A percentile compares a stretch with the other conserved stretches of the same genome.
Conservation (phyloP, 176 grass and related monocot species). For the Phragmites australis region DNA sequence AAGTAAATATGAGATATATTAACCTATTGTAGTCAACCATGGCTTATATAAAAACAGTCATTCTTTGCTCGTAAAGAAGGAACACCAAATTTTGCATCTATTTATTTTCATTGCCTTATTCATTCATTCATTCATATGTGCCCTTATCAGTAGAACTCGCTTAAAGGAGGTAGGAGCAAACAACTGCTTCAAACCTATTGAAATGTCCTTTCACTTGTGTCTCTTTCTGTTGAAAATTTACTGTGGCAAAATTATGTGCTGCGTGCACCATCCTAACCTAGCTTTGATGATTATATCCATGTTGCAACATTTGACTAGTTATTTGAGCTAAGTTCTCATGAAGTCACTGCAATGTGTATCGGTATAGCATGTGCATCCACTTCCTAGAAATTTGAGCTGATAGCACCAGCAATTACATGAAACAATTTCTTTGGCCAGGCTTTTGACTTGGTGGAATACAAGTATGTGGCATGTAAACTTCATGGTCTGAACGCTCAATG, state of each 20-base stretch:
- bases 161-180: neutral
- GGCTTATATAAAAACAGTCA: constrained; percentile 23
- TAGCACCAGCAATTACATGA: constrained; percentile 23
- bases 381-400: constrained; percentile 27
- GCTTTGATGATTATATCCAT: constrained; percentile 16
- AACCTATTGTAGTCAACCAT: neutral
- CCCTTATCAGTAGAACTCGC: constrained; percentile 3
- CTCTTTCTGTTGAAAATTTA: constrained; percentile 26
- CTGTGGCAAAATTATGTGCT: neutral
- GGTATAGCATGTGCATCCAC: constrained; percentile 8
- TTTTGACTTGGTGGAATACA: constrained; percentile 97
- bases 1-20: constrained; percentile 6
- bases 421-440: constrained; percentile 59
- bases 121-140: neutral
- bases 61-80: constrained; percentile 20
- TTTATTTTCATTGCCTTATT: constrained; percentile 14
- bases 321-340: constrained; percentile 16
- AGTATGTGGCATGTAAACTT: constrained; percentile 97
- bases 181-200: neutral
- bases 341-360: constrained; percentile 10
- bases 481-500: constrained; percentile 96
- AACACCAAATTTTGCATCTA: neutral
- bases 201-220: neutral
- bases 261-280: constrained; percentile 7
- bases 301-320: constrained; percentile 3